A percentile compares a stretch with the other conserved stretches of the same genome.
Evolutionary conservation across 139 green algal genomes (phyloP).

Genomic region (Chlorella sp.): DNA sequence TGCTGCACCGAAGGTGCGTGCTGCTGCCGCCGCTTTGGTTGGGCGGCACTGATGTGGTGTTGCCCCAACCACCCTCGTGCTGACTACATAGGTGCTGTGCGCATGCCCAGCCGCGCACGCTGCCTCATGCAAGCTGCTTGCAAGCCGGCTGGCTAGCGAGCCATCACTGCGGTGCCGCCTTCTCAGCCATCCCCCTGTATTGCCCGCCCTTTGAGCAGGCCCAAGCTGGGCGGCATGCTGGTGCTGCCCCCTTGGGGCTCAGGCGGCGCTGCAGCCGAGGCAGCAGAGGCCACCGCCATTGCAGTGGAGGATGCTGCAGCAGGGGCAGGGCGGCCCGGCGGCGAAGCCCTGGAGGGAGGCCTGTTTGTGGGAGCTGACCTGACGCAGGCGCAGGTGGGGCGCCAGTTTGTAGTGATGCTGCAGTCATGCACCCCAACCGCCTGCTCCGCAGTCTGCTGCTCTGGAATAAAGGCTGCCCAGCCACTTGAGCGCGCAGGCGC

Average conservation of each 20-base stretch:
- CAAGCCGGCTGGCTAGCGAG: no score
- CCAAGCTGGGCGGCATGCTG: slow-evolving; percentile 12
- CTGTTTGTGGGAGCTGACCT: slow-evolving; percentile 23
- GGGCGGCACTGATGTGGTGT: background rate
- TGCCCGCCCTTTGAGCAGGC: background rate
- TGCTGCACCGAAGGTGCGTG: slow-evolving; percentile 17
- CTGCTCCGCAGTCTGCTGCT: no score
- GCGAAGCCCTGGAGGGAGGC: background rate
- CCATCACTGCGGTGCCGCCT: no score
- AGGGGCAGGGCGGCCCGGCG: background rate
- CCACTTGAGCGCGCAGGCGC: no score
- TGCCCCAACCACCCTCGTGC: no score
- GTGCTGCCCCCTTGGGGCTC: slow-evolving; percentile 5
- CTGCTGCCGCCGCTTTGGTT: background rate
- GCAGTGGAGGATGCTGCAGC: background rate
- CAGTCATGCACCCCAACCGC: no score
- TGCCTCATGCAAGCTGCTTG: background rate
- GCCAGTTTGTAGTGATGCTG: no score
- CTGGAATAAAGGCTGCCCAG: no score
- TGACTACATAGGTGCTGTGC: no score
- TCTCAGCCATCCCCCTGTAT: no score
- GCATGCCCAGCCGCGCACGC: background rate
- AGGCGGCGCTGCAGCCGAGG: background rate
- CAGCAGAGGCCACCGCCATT: background rate
- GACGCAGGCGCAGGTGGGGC: background rate